Evolutionary conservation across 129 eudicot species (phyloP).

Genomic region (Lactuca sativa): DNA sequence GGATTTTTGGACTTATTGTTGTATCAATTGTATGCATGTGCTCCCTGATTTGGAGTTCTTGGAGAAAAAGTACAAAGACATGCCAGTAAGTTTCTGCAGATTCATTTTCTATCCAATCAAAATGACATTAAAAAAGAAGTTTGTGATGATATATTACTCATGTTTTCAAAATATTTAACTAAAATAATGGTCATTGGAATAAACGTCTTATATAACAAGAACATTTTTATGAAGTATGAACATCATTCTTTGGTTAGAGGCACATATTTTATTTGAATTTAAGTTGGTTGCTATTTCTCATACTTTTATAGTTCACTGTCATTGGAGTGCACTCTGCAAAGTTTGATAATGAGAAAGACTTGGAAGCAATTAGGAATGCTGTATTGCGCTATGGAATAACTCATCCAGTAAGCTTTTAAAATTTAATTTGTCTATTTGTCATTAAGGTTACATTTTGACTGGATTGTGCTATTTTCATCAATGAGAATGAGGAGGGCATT

Average conservation of each 20-base stretch:
- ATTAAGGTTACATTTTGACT: background rate
- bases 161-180: background rate
- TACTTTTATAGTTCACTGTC: constrained; percentile 69
- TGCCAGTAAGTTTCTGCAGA: constrained; percentile 65
- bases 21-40: constrained; percentile 98
- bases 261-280: background rate
- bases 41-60: constrained; percentile 92
- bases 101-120: constrained; percentile 8
- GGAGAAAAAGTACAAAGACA: constrained; percentile 90
- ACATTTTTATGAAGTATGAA: no score
- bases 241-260: no score
- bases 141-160: no score
- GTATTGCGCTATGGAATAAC: constrained; percentile 84
- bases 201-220: no score
- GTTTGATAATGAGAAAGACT: constrained; percentile 96
- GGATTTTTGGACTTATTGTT: constrained; percentile 99
- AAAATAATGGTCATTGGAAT: no score
- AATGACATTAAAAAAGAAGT: no score
- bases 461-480: background rate
- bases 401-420: constrained; percentile 66
- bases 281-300: constrained; percentile 17
- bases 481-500: no score
- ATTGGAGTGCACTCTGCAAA: constrained; percentile 98
- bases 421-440: constrained; percentile 9
- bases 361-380: constrained; percentile 94